These are phyloP conservation scores for Posidonia australis DNA, from an alignment of 106 monocot species.

Conservation along the genomic window DNA sequence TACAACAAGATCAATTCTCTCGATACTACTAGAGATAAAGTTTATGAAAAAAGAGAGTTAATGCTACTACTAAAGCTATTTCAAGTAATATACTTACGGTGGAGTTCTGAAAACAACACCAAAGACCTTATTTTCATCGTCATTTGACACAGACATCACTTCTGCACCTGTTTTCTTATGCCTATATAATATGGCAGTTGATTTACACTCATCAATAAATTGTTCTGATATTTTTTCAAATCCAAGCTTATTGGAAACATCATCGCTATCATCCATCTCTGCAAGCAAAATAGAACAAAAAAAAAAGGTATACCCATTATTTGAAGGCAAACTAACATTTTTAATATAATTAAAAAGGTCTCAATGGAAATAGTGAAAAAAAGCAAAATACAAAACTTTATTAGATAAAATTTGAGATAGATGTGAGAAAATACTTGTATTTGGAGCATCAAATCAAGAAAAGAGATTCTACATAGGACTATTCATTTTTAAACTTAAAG, in stretches of 20 bases:
- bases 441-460: background rate
- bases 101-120: constrained; percentile 97
- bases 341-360: background rate
- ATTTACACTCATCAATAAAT: constrained; percentile 84
- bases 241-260: constrained; percentile 61
- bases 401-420: background rate
- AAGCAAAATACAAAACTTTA: background rate
- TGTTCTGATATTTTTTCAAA: constrained; percentile 90
- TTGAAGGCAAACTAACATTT: background rate
- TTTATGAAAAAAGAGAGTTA: background rate
- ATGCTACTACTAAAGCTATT: background rate
- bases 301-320: background rate
- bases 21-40: too few species aligned
- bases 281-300: constrained; percentile 10
- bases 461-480: background rate
- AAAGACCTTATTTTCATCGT: constrained; percentile 98
- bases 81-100: constrained; percentile 50
- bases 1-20: too few species aligned
- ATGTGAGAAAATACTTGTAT: background rate
- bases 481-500: too few species aligned
- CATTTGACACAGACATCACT: constrained; percentile 84
- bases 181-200: constrained; percentile 74
- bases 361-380: background rate
- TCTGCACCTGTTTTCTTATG: constrained; percentile 99
- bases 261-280: constrained; percentile 40